A percentile compares a stretch with the other conserved stretches of the same genome.
Conservation (phyloP, 345 rosid species). For the Alliaria petiolata region DNA sequence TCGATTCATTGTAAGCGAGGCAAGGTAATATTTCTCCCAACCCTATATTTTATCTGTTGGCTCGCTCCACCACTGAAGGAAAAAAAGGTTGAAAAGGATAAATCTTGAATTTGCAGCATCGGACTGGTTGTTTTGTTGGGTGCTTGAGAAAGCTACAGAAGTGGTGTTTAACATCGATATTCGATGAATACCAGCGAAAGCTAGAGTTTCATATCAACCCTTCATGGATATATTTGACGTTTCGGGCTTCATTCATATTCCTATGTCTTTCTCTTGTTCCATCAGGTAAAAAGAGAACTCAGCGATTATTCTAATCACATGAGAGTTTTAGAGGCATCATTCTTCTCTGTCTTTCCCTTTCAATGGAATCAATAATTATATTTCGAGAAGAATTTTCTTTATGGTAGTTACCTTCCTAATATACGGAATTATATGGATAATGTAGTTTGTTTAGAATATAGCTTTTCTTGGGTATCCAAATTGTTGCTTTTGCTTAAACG, state of each 20-base stretch:
- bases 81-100: background rate
- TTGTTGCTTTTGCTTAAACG: background rate
- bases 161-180: constrained; percentile 85
- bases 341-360: constrained; percentile 17
- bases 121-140: constrained; percentile 91
- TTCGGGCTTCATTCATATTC: constrained; percentile 67
- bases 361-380: constrained; percentile 25
- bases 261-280: constrained; percentile 70
- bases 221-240: constrained; percentile 91
- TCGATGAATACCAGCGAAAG: constrained; percentile 97
- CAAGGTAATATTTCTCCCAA: constrained; percentile 49
- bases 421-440: background rate
- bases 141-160: constrained; percentile 86
- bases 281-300: constrained; percentile 42
- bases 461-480: background rate
- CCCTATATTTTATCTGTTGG: background rate
- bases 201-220: constrained; percentile 91
- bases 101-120: constrained; percentile 53
- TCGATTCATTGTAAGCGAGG: constrained; percentile 94
- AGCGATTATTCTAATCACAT: constrained; percentile 1
- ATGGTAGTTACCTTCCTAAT: background rate
- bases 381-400: background rate
- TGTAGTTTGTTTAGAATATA: background rate
- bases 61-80: background rate
- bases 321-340: constrained; percentile 10